These are phyloP conservation scores for Rehmannia glutinosa DNA, from an alignment of 257 asterid genomes.

Conservation along the genomic window DNA sequence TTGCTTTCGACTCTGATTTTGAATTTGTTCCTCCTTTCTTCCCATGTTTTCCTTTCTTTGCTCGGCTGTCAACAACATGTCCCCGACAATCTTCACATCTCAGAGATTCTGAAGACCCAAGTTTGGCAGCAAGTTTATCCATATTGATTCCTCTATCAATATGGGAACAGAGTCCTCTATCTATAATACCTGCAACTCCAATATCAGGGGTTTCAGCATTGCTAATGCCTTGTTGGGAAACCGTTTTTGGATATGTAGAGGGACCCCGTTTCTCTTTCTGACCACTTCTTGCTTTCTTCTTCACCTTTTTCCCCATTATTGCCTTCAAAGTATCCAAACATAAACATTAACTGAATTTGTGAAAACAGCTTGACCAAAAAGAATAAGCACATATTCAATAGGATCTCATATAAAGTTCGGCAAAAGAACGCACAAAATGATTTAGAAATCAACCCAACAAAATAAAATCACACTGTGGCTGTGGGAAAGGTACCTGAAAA, in stretches of 20 bases:
- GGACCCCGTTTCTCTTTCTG: slow-evolving; percentile 53
- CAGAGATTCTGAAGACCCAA: slow-evolving; percentile 36
- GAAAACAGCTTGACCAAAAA: not conserved
- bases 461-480: too few relatives aligned
- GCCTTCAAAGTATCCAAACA: slow-evolving; percentile 34
- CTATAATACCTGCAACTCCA: slow-evolving; percentile 37
- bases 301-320: slow-evolving; percentile 76
- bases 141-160: slow-evolving; percentile 51
- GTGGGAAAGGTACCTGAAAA: not conserved
- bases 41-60: slow-evolving; percentile 57
- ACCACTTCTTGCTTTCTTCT: slow-evolving; percentile 58
- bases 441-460: too few relatives aligned
- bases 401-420: too few relatives aligned
- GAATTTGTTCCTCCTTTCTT: slow-evolving; percentile 55
- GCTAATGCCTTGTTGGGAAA: slow-evolving; percentile 17
- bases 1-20: slow-evolving; percentile 45
- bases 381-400: too few relatives aligned
- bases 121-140: slow-evolving; percentile 54
- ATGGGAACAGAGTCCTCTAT: slow-evolving; percentile 57
- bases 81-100: slow-evolving; percentile 81
- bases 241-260: slow-evolving; percentile 26
- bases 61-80: slow-evolving; percentile 43
- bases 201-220: slow-evolving; percentile 31
- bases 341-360: not conserved
- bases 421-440: too few relatives aligned